phyloP scores from a whole-genome alignment of 2,329 filamentous ascomycete species.

The Aureobasidium sp. region DNA sequence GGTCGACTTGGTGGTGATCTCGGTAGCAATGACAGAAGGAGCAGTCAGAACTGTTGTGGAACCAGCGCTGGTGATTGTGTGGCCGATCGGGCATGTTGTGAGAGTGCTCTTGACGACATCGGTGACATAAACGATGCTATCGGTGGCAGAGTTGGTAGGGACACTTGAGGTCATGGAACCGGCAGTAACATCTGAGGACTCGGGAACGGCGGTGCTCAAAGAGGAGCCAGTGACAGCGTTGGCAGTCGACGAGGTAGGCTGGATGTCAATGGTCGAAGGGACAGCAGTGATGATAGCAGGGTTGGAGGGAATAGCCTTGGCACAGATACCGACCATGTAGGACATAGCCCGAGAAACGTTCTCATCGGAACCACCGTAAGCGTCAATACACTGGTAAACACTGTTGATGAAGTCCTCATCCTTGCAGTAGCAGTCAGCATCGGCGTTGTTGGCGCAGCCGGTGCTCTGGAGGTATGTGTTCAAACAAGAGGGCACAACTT shows the following conservation, averaged over 20 bases:
- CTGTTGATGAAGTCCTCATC: conserved; percentile 77
- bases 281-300: conserved; percentile 86
- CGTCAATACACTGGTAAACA: conserved; percentile 83
- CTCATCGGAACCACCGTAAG: conserved; percentile 73
- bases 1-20: conserved; percentile 1
- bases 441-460: conserved; percentile 85
- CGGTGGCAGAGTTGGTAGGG: conserved; percentile 6
- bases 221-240: conserved; percentile 19
- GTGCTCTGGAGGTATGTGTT: conserved; percentile 87
- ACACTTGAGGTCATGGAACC: neutral
- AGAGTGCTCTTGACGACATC: conserved; percentile 33
- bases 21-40: conserved; percentile 12
- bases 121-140: conserved; percentile 21
- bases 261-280: conserved; percentile 62
- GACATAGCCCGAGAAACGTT: conserved; percentile 76
- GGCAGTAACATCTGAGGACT: neutral
- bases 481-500: conserved; percentile 85
- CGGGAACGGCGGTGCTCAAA: neutral
- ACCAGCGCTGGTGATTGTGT: conserved; percentile 8
- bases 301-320: conserved; percentile 76
- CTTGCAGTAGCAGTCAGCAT: conserved; percentile 89
- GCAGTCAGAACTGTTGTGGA: conserved; percentile 9
- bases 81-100: conserved; percentile 39
- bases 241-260: conserved; percentile 41
- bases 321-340: conserved; percentile 95